phyloP scores from a whole-genome alignment of 2,329 filamentous ascomycete genomes.

The Cercospora zeae-maydis region DNA sequence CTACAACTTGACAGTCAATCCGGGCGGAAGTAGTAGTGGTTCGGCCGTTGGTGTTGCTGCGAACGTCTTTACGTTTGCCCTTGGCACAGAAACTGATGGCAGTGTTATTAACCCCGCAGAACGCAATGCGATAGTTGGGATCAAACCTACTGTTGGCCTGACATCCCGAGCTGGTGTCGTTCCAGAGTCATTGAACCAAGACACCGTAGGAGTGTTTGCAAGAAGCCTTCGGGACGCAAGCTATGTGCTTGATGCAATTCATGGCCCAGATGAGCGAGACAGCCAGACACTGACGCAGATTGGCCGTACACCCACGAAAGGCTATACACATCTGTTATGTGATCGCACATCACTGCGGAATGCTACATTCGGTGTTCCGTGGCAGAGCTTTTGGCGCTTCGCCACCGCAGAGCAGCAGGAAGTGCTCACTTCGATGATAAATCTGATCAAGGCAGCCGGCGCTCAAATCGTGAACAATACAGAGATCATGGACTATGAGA shows the following conservation, averaged over 20 bases:
- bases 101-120: conserved; percentile 67
- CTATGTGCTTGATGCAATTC: conserved; percentile 64
- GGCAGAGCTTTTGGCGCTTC: conserved; percentile 66
- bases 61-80: conserved; percentile 60
- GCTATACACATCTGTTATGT: conserved; percentile 58
- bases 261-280: conserved; percentile 60
- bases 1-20: conserved; percentile 66
- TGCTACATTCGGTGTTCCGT: conserved; percentile 67
- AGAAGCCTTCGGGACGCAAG: conserved; percentile 66
- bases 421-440: conserved; percentile 50
- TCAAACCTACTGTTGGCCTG: conserved; percentile 72
- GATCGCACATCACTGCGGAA: conserved; percentile 54
- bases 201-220: conserved; percentile 65
- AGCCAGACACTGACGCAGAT: conserved; percentile 62
- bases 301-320: conserved; percentile 52
- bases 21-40: conserved; percentile 66
- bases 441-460: conserved; percentile 57
- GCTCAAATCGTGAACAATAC: conserved; percentile 67
- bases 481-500: conserved; percentile 62
- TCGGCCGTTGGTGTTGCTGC: conserved; percentile 62
- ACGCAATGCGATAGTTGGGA: conserved; percentile 65
- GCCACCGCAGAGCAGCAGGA: conserved; percentile 55
- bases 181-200: conserved; percentile 64
- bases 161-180: conserved; percentile 59
- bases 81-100: conserved; percentile 73